Evolutionary conservation across 2,329 filamentous ascomycete species (phyloP).

Genomic region (Fusarium camptoceras): DNA sequence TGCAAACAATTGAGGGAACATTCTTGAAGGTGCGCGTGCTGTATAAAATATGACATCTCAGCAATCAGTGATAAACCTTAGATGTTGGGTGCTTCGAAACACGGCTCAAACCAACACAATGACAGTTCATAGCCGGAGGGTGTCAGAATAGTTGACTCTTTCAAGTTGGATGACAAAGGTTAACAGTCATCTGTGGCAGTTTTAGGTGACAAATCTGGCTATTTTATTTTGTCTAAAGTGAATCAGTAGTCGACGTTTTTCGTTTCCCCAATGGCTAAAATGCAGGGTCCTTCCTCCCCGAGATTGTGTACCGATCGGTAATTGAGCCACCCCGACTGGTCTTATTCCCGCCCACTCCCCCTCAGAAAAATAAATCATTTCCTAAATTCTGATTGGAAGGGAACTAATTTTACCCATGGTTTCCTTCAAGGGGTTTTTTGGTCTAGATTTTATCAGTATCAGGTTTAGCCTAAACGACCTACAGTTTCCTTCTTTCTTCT

Average conservation of each 20-base stretch:
- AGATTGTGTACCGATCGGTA: constrained; percentile 32
- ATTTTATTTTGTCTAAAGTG: neutral
- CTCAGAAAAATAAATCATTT: neutral
- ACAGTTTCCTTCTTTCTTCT: neutral
- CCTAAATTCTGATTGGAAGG: constrained; percentile 2
- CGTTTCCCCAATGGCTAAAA: neutral
- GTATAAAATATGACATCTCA: neutral
- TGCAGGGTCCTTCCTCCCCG: constrained; percentile 36
- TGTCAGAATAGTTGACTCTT: neutral
- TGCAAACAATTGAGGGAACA: neutral
- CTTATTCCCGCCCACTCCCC: constrained; percentile 24
- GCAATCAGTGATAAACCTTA: neutral
- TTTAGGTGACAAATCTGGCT: accelerated
- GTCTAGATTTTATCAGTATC: constrained; percentile 30
- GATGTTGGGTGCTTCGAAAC: constrained; percentile 3
- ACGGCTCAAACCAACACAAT: constrained; percentile 14
- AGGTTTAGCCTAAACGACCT: constrained; percentile 34
- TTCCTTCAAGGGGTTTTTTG: neutral
- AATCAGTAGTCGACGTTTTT: neutral
- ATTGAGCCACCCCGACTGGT: constrained; percentile 34
- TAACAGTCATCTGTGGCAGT: accelerated
- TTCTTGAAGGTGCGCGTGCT: neutral
- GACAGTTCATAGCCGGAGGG: neutral
- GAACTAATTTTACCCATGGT: constrained; percentile 3
- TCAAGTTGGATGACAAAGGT: neutral